Evolutionary conservation across 768 basidiomycete species (phyloP).

Genomic region (Kwoniella sp.): DNA sequence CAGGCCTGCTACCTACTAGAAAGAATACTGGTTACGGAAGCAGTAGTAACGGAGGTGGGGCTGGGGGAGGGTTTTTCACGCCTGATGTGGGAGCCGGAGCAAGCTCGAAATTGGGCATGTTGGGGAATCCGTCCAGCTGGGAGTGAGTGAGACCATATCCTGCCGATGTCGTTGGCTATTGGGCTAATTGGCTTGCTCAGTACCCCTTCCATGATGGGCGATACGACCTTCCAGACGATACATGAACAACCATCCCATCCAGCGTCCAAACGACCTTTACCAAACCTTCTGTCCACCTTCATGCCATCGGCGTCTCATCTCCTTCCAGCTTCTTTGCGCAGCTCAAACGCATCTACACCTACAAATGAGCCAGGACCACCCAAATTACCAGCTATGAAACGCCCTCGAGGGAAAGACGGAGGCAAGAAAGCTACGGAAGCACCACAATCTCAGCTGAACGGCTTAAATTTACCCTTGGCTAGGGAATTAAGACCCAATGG

Average conservation of each 20-base stretch:
- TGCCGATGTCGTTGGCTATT: not conserved
- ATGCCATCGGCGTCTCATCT: conserved; percentile 31
- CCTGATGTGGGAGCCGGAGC: conserved; percentile 34
- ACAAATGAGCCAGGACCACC: conserved; percentile 17
- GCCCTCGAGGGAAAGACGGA: conserved; percentile 33
- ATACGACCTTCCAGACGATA: conserved; percentile 39
- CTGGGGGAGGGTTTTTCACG: conserved; percentile 35
- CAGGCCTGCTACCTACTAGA: conserved; percentile 31
- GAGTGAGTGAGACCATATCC: conserved; percentile 29
- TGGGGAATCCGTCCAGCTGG: conserved; percentile 28
- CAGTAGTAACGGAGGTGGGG: not conserved
- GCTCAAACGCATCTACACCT: conserved; percentile 25
- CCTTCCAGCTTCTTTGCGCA: conserved; percentile 35
- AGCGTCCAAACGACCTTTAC: conserved; percentile 36
- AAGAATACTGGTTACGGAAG: conserved; percentile 10
- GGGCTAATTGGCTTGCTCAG: conserved; percentile 8
- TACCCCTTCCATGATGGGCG: conserved; percentile 34
- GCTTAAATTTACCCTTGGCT: conserved; percentile 14
- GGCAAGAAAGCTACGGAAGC: conserved; percentile 15
- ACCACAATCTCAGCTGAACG: conserved; percentile 11
- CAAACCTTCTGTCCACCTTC: conserved; percentile 36
- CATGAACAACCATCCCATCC: conserved; percentile 16
- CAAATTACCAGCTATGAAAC: conserved; percentile 46
- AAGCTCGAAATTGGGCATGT: conserved; percentile 29
- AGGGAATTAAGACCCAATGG: conserved; percentile 21